A percentile compares a stretch with the other conserved stretches of the same genome.
phyloP scores from a whole-genome alignment of 2,329 filamentous ascomycete species.

The Polychaeton citri region DNA sequence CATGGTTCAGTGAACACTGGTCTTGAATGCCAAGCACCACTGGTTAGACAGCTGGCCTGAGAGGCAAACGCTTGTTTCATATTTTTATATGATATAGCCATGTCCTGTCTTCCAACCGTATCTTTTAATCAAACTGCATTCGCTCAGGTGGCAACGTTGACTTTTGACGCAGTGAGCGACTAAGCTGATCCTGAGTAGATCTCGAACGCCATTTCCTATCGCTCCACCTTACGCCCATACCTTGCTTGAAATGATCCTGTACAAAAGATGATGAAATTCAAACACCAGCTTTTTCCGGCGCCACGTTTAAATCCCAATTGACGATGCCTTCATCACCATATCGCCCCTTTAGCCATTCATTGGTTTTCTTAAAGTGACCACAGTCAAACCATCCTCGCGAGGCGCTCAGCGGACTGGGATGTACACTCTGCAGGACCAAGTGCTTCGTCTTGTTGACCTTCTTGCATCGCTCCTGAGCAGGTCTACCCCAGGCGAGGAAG shows the following conservation, averaged over 20 bases:
- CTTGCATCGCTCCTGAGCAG: constrained; percentile 65
- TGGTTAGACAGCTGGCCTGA: too few relatives aligned
- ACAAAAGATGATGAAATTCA: constrained; percentile 10
- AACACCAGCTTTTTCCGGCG: constrained; percentile 28
- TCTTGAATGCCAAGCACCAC: too few relatives aligned
- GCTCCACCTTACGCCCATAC: background rate
- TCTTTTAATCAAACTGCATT: too few relatives aligned
- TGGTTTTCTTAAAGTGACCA: constrained; percentile 67
- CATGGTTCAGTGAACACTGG: too few relatives aligned
- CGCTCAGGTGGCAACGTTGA: too few relatives aligned
- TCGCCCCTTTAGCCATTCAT: constrained; percentile 66
- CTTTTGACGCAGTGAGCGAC: too few relatives aligned
- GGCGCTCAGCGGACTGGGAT: constrained; percentile 88
- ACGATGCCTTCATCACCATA: constrained; percentile 74
- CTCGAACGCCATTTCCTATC: background rate
- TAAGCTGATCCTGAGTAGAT: too few relatives aligned
- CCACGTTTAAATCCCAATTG: constrained; percentile 60
- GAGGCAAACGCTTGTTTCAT: too few relatives aligned
- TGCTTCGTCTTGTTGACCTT: constrained; percentile 63
- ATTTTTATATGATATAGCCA: too few relatives aligned
- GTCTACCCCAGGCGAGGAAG: constrained; percentile 86
- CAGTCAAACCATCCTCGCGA: constrained; percentile 57
- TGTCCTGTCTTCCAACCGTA: too few relatives aligned
- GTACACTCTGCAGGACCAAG: constrained; percentile 71
- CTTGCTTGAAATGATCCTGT: background rate